Base-by-base conservation (phyloP, 352 stramenopile genomes). In the Phytophthora nicotianae region DNA sequence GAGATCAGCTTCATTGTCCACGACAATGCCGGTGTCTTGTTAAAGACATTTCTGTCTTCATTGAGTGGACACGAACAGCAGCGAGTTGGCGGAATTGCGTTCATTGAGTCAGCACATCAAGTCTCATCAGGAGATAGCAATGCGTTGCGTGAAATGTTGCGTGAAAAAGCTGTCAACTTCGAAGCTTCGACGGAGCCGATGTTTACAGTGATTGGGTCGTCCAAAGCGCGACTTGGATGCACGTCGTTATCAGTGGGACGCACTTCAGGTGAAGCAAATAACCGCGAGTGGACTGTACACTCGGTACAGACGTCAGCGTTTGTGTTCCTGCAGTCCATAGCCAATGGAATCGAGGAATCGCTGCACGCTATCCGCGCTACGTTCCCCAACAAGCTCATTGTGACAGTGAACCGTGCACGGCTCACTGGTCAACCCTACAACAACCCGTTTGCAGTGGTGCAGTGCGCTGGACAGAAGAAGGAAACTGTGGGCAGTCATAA, bases 351-450 rank as follows among this genome's bases (percentile, higher is more conserved):
- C 29, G 80, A 93, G 8, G 83, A 88, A 9, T 90, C 88, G 3
- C 52, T 95, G 26, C 71, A 81, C 5, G 86, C 88, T 1, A 90
- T 96, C 32, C 84, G 83, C 4, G 84, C 88, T 11, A 96, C 88
- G 43, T 91, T 95, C 50, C 88, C 88, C 0, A 96, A 96, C 61
- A 96, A 96, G 29, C 74, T 96, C n/a, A 88, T 96, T 19, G 82
- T 95, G n/a, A 96, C 88, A 2, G 84, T 96, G 35, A 93, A 95
- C 57, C 82, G 88, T 33, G 86, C 88, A 2, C 76, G 86, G 4
- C 58, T 96, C 1, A 96, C 86, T 5, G 88, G 86, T 0, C 86
- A 95, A 57, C 86, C 88, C 0, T 95, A 95, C 73, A 93, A 95
- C 63, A 96, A 95, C 49, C 88, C 88, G 42, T 95, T 90, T 45